Evolutionary conservation across 192 early-diverging fungal species (phyloP), one percentile per base, ranked within the genome.

Genomic region (Dispira parvispora): DNA sequence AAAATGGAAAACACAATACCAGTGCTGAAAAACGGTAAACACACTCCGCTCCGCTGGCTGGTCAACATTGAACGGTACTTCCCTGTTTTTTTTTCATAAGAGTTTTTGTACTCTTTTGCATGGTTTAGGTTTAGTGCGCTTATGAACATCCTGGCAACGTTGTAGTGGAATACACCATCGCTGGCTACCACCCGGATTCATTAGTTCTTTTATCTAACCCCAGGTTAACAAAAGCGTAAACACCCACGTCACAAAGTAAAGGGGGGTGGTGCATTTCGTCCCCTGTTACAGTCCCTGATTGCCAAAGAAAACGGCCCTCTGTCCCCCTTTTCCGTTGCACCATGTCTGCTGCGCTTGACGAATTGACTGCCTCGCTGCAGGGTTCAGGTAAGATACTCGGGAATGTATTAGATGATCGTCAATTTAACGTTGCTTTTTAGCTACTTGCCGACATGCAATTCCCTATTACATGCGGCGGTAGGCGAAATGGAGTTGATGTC

Each of bases 291-390:
- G 8, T 8, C 8, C 23, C 16, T 50, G 16, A 18, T 20, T 50
- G 23, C 16, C 49, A 20, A 50, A 20, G 16, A 20, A 4, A 20
- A 8, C 23, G 16, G 16, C 4, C 49, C 49, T 20, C 49, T 50
- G 4, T 3, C 49, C 23, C 46, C n/a, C 8, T 50, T 4, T 23
- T 50, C 16, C 23, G 23, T 23, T 50, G 49, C 23, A 50, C 49
- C 49, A 50, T 50, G 49, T 18, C 49, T 50, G n/a, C 23, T 50
- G n/a, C 49, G 49, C n/a, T 50, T 56, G 54, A 56, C 20, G 54
- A 56, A 3, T 21, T 56, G 13, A 26, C n/a, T 56, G 21, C 26
- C n/a, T 20, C 25, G 4, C 25, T 56, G 21, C 54, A 56, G 26
- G 54, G 54, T 14, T 23, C 54, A 25, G 54, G 54, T 56, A 56